A percentile compares a stretch with the other conserved stretches of the same genome.
phyloP scores from a whole-genome alignment of 495 filamentous ascomycete genomes.

The Aspergillus wentii region DNA sequence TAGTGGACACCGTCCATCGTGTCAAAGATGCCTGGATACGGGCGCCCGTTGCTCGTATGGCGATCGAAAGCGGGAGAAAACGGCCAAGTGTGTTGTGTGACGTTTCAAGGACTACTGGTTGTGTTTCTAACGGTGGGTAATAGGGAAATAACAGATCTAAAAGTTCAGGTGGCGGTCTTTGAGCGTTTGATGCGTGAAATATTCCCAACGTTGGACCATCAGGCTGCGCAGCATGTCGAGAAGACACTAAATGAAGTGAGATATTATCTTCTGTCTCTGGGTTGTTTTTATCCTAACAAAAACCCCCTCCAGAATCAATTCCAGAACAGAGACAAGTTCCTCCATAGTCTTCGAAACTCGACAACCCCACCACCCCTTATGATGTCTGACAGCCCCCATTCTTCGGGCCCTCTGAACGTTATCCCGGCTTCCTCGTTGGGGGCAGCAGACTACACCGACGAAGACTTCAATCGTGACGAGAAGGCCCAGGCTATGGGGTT shows the following conservation, averaged over 20 bases:
- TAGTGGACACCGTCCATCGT: constrained; percentile 51
- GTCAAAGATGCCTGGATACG: constrained; percentile 53
- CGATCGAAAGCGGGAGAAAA: constrained; percentile 56
- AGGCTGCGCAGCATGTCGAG: constrained; percentile 32
- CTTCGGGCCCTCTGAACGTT: constrained; percentile 14
- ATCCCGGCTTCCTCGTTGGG: constrained; percentile 43
- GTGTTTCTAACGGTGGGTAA: constrained; percentile 12
- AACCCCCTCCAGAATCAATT: no score
- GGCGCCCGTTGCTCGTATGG: constrained; percentile 47
- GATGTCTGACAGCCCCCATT: constrained; percentile 14
- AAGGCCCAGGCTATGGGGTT: constrained; percentile 50
- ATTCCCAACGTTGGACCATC: constrained; percentile 26
- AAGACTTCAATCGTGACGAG: constrained; percentile 54
- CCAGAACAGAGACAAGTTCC: constrained; percentile 8
- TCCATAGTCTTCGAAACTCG: constrained; percentile 10
- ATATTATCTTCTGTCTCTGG: not conserved
- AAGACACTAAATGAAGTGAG: constrained; percentile 29
- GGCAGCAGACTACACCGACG: constrained; percentile 48
- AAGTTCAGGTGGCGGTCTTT: constrained; percentile 25
- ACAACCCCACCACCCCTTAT: constrained; percentile 9
- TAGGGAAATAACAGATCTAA: constrained; percentile 39
- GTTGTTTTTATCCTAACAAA: no score
- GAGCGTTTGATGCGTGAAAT: constrained; percentile 34
- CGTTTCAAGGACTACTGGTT: not conserved
- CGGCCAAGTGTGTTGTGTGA: constrained; percentile 41